Conservation (phyloP, 1,139 yeast species). For the Suhomyces panamericanus region DNA sequence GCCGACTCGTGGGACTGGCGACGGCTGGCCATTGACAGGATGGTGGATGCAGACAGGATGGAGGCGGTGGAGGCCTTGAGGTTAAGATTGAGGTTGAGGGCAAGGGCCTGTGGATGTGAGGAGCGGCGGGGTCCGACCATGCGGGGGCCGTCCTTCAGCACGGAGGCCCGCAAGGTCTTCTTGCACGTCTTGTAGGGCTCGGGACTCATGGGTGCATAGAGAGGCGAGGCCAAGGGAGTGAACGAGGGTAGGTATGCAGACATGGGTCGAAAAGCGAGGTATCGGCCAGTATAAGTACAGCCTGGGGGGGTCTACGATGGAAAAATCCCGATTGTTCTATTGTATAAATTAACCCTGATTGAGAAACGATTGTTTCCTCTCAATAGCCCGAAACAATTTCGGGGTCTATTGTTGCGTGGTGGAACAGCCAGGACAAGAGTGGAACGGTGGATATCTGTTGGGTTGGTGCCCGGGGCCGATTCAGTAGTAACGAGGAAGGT, state of each 20-base stretch:
- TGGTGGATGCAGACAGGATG: constrained; percentile 8
- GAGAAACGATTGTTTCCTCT: constrained; percentile 7
- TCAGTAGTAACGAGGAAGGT: neutral
- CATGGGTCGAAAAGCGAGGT: neutral
- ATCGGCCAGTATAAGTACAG: constrained; percentile 3
- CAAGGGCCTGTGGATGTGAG: constrained; percentile 8
- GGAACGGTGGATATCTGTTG: neutral
- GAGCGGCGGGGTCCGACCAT: constrained; percentile 3
- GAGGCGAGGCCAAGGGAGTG: neutral
- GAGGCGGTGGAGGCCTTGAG: constrained; percentile 10
- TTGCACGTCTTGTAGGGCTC: constrained; percentile 1
- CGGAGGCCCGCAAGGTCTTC: constrained; percentile 4
- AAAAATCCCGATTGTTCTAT: constrained; percentile 5
- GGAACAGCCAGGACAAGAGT: neutral
- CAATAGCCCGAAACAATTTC: constrained; percentile 2
- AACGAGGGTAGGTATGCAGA: neutral
- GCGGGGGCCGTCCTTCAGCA: neutral
- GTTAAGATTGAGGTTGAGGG: constrained; percentile 2
- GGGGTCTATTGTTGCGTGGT: constrained; percentile 4
- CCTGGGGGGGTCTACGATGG: neutral
- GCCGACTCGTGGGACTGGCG: constrained; percentile 7
- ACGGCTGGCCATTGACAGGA: constrained; percentile 7
- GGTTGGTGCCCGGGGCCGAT: neutral
- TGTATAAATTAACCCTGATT: constrained; percentile 10
- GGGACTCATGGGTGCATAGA: constrained; percentile 3